Percentiles rank a stretch among this genome's conserved stretches.
Conservation (phyloP, 352 stramenopile species). For the Pythium myriotylum region DNA sequence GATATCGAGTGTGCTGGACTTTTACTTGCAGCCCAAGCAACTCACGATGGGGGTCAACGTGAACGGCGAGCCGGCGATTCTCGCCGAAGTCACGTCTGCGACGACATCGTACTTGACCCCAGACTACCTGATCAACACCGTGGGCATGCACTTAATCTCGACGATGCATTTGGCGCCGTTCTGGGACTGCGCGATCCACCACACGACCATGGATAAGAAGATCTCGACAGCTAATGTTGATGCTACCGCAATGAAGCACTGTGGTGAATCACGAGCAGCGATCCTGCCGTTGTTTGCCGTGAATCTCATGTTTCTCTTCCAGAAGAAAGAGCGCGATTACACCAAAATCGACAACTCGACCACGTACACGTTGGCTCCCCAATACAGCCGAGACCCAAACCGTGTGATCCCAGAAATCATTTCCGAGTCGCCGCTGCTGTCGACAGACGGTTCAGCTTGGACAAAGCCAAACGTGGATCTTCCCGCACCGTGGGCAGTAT, state of each 20-base stretch:
- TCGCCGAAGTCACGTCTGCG: constrained; percentile 42
- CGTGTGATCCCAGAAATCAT: constrained; percentile 15
- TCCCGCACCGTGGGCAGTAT: constrained; percentile 1
- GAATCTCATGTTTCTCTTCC: constrained; percentile 49
- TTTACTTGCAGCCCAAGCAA: constrained; percentile 36
- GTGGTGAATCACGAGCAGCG: constrained; percentile 20
- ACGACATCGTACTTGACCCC: constrained; percentile 33
- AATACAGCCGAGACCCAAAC: neutral
- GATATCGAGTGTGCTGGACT: constrained; percentile 22
- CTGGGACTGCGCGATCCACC: constrained; percentile 45
- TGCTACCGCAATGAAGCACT: constrained; percentile 25
- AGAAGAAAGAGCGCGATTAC: constrained; percentile 42
- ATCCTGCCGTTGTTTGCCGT: constrained; percentile 37
- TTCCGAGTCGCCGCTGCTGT: too few relatives aligned
- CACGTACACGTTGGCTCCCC: constrained; percentile 33
- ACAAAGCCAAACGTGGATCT: too few relatives aligned
- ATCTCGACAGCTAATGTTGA: constrained; percentile 32
- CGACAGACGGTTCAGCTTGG: too few relatives aligned
- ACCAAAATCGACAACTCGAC: constrained; percentile 44
- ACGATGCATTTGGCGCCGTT: constrained; percentile 42
- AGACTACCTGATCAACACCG: constrained; percentile 36
- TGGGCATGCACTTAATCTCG: constrained; percentile 40
- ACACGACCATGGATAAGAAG: constrained; percentile 42
- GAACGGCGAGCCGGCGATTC: constrained; percentile 39
- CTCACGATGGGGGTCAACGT: constrained; percentile 42